Conservation (phyloP, 2,329 filamentous ascomycete genomes). For the Shiraia sp. region DNA sequence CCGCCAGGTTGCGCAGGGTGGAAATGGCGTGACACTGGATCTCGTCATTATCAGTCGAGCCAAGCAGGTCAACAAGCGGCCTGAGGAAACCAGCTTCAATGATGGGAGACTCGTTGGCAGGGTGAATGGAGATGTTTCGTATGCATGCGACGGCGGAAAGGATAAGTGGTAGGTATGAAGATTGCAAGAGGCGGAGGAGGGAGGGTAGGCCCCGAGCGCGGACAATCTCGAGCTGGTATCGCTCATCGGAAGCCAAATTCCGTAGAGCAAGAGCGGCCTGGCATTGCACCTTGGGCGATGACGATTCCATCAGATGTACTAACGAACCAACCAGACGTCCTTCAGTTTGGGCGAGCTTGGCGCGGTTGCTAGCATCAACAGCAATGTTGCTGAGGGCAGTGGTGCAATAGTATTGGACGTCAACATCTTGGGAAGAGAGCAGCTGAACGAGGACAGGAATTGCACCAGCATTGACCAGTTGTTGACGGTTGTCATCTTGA, state of each 20-base stretch:
- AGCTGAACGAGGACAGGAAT: slow-evolving; percentile 96
- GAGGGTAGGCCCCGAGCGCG: slow-evolving; percentile 82
- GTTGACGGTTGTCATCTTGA: slow-evolving; percentile 92
- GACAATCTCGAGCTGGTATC: slow-evolving; percentile 98
- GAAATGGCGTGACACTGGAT: slow-evolving; percentile 99
- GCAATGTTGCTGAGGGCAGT: slow-evolving; percentile 98
- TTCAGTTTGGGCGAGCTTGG: slow-evolving; percentile 88
- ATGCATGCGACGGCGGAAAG: slow-evolving; percentile 97
- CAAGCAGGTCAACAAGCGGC: slow-evolving; percentile 88
- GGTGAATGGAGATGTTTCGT: slow-evolving; percentile 98
- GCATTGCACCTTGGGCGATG: slow-evolving; percentile 90
- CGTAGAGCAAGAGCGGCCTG: slow-evolving; percentile 92
- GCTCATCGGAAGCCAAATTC: slow-evolving; percentile 96
- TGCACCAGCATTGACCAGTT: slow-evolving; percentile 95
- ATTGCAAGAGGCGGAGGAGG: slow-evolving; percentile 86
- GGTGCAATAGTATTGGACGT: slow-evolving; percentile 99
- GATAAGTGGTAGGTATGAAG: slow-evolving; percentile 92
- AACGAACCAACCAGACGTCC: slow-evolving; percentile 89
- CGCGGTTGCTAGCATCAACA: slow-evolving; percentile 87
- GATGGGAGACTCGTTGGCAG: slow-evolving; percentile 95
- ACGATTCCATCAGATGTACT: slow-evolving; percentile 95
- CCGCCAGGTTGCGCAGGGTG: slow-evolving; percentile 90
- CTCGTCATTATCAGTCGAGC: slow-evolving; percentile 96
- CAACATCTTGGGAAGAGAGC: slow-evolving; percentile 88
- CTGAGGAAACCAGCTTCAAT: slow-evolving; percentile 97